Evolutionary conservation across 2,329 filamentous ascomycete genomes (phyloP).

Genomic region (Colletotrichum sansevieriae): DNA sequence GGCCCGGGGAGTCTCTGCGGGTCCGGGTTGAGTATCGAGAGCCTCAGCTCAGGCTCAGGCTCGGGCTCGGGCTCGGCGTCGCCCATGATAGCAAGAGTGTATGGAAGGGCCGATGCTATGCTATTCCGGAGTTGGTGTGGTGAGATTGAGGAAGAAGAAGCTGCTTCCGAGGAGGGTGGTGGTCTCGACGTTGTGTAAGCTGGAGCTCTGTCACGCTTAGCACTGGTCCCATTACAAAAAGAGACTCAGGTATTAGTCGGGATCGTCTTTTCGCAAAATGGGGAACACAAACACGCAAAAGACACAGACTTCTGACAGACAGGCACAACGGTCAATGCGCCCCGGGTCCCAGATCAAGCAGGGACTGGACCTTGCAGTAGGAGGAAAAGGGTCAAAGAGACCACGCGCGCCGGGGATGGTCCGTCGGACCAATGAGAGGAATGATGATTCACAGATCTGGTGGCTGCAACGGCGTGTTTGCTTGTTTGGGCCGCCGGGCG

Average conservation of each 20-base stretch:
- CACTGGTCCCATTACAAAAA: constrained; percentile 12
- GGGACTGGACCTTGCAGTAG: constrained; percentile 26
- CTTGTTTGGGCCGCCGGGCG: constrained; percentile 29
- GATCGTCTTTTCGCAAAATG: constrained; percentile 30
- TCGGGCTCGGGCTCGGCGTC: constrained; percentile 11
- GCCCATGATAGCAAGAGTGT: constrained; percentile 27
- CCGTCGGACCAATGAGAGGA: constrained; percentile 34
- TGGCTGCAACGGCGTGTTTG: constrained; percentile 31
- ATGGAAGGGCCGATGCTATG: constrained; percentile 6
- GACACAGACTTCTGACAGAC: not conserved
- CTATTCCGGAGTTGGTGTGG: constrained; percentile 5
- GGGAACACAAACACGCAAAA: not conserved
- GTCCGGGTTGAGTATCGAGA: constrained; percentile 62
- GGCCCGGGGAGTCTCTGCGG: constrained; percentile 59
- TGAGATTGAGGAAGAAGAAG: not conserved
- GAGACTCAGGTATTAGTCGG: constrained; percentile 36
- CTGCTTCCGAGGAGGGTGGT: constrained; percentile 1
- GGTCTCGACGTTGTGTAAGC: constrained; percentile 1
- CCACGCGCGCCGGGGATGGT: constrained; percentile 6
- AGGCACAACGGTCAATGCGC: constrained; percentile 31
- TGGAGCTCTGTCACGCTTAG: constrained; percentile 1
- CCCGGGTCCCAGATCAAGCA: constrained; percentile 26
- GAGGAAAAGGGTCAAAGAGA: constrained; percentile 30
- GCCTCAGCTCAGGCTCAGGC: constrained; percentile 27
- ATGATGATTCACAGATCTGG: constrained; percentile 43